phyloP scores from a whole-genome alignment of 768 basidiomycete genomes.

The Mycena venus region DNA sequence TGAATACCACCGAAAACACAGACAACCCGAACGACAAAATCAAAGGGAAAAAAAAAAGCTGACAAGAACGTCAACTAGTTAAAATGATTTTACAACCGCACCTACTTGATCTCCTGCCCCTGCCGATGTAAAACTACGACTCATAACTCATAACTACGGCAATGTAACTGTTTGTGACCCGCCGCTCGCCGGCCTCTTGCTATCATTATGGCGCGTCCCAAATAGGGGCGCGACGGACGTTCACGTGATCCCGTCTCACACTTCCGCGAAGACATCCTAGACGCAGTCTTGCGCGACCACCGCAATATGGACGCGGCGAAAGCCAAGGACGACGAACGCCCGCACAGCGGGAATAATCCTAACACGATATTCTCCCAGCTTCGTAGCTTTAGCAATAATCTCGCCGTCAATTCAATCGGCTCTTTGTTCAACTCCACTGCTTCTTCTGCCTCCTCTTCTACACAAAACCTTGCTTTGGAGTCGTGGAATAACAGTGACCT shows the following conservation, averaged over 20 bases:
- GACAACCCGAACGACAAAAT: too few relatives aligned
- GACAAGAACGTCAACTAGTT: too few relatives aligned
- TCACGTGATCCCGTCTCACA: not conserved
- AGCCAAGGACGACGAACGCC: not conserved
- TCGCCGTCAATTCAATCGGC: constrained; percentile 5
- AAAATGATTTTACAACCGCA: too few relatives aligned
- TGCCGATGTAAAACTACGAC: too few relatives aligned
- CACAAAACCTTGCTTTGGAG: constrained; percentile 3
- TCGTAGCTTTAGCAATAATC: constrained; percentile 14
- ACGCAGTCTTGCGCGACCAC: not conserved
- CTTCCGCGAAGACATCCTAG: not conserved
- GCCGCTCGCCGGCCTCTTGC: too few relatives aligned
- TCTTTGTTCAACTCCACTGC: constrained; percentile 22
- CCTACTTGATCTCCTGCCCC: too few relatives aligned
- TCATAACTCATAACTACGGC: too few relatives aligned
- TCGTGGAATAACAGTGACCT: not conserved
- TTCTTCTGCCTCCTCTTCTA: constrained; percentile 8
- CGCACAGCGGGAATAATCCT: not conserved
- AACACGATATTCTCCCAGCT: constrained; percentile 19
- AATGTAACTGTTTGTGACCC: too few relatives aligned
- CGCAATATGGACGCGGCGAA: not conserved
- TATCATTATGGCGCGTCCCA: not conserved
- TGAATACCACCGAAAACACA: too few relatives aligned
- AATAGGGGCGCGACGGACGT: not conserved
- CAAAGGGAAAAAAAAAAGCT: too few relatives aligned